A percentile compares a stretch with the other conserved stretches of the same genome.
Evolutionary conservation across 352 stramenopile genomes (phyloP).

Genomic region (Saprolegnia parasitica): DNA sequence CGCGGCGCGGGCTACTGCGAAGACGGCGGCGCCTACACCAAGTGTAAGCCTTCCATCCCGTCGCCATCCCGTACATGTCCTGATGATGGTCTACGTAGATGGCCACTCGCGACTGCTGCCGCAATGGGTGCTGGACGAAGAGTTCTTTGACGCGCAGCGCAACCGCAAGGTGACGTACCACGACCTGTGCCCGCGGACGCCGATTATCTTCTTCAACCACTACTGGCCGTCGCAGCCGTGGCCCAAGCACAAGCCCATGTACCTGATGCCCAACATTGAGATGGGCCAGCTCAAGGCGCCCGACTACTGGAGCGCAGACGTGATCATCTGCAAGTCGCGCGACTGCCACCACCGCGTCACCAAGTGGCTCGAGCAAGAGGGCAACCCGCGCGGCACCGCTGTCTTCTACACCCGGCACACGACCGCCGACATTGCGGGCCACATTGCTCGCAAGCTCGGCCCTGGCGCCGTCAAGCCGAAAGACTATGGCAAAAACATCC

Average conservation of each 20-base stretch:
- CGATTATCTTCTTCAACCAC: conserved; percentile 53
- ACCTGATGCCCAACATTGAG: conserved; percentile 30
- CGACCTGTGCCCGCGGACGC: conserved; percentile 44
- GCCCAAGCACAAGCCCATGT: conserved; percentile 38
- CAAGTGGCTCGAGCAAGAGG: conserved; percentile 51
- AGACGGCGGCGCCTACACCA: conserved; percentile 2
- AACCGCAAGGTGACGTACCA: conserved; percentile 44
- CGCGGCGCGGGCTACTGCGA: conserved; percentile 11
- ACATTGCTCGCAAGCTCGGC: conserved; percentile 33
- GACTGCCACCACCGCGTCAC: conserved; percentile 38
- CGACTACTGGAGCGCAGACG: conserved; percentile 45
- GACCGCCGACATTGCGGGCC: conserved; percentile 41
- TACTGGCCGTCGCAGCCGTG: conserved; percentile 38
- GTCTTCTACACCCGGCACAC: conserved; percentile 55
- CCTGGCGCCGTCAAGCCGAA: conserved; percentile 30
- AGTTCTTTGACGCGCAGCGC: conserved; percentile 40
- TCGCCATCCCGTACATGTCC: too few relatives aligned
- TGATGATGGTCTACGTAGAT: too few relatives aligned
- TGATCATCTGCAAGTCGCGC: conserved; percentile 53
- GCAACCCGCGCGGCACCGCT: conserved; percentile 39
- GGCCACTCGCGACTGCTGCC: conserved; percentile 37
- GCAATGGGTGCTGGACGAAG: conserved; percentile 40
- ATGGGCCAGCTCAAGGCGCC: conserved; percentile 45
- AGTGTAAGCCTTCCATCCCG: neutral
- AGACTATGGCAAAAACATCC: conserved; percentile 42